Evolutionary conservation across 2,329 filamentous ascomycete genomes (phyloP), one percentile per base, ranked within the genome.

Genomic region (Colletotrichum sp.): DNA sequence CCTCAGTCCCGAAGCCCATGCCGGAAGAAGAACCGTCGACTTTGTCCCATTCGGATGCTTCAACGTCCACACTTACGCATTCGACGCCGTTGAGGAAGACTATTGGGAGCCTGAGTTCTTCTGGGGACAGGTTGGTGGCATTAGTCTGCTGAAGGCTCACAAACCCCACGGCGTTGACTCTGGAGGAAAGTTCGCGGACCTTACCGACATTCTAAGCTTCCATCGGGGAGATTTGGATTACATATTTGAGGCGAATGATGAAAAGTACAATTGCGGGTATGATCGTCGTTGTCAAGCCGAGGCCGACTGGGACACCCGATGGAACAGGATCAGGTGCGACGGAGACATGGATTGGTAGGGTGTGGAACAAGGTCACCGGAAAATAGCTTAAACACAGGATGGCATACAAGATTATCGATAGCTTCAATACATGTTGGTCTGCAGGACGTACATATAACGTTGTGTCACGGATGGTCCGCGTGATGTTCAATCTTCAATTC

Each of bases 381-480:
- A 5, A 52, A 21, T 52, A 24, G 43, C 43, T 52, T 13, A 21
- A 52, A 52, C 43, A 13, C 43, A 52, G n/a, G 12, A 52, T 52
- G n/a, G 43, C 43, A 52, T 21, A 24, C 43, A 21, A 13, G n/a
- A 52, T 52, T 24, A 52, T 52, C n/a, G n/a, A 52, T 52, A 52
- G 43, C 8, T 48, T 13, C 43, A 52, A 52, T 1, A 52, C 0
- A 21, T 13, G 43, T 52, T 5, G 6, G n/a, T 13, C 6, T 24
- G 43, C 43, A 21, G 0, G 43, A 13, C n/a, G 6, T 52, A 1
- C 3, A 3, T 52, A 21, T 13, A 3, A 52, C 43, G n/a, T 0
- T 48, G 1, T 1, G 10, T 21, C n/a, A 48, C 10, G 6, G n/a
- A 48, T n/a, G 10, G 10, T 48, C 43, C 43, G 1, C 12, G 43